Evolutionary conservation across 768 basidiomycete genomes (phyloP).

Genomic region (Leccinum incarnatum): DNA sequence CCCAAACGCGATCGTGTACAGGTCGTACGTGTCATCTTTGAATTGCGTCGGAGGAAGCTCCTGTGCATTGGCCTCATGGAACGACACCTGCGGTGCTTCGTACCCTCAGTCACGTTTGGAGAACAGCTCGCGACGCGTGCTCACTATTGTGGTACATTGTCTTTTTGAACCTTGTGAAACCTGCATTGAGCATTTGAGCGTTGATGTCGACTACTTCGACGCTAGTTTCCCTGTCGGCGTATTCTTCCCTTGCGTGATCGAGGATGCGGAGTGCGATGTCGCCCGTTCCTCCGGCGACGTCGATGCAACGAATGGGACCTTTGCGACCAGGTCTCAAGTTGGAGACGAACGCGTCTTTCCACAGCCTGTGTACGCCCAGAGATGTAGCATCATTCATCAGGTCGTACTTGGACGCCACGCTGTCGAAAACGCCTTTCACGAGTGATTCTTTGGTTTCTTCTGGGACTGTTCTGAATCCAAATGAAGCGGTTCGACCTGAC

Average conservation of each 20-base stretch:
- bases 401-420: constrained; percentile 94
- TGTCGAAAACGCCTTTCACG: constrained; percentile 92
- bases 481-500: constrained; percentile 65
- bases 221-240: constrained; percentile 84
- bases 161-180: constrained; percentile 85
- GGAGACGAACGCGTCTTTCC: constrained; percentile 91
- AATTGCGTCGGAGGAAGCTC: constrained; percentile 64
- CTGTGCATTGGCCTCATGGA: constrained; percentile 93
- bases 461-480: constrained; percentile 89
- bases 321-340: constrained; percentile 72
- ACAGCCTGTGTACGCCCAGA: constrained; percentile 90
- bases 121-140: constrained; percentile 23
- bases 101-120: constrained; percentile 2
- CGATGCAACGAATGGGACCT: constrained; percentile 78
- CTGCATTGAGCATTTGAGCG: constrained; percentile 91
- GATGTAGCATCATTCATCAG: constrained; percentile 99
- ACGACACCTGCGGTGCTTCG: constrained; percentile 87
- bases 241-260: constrained; percentile 84
- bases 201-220: constrained; percentile 96
- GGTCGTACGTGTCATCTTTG: constrained; percentile 79
- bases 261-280: constrained; percentile 95
- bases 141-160: constrained; percentile 98
- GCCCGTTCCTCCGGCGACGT: constrained; percentile 96
- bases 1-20: constrained; percentile 98
- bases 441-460: constrained; percentile 85